These are phyloP conservation scores for Paramyrothecium sp. DNA, from an alignment of 2,329 filamentous ascomycete species.

Conservation along the genomic window DNA sequence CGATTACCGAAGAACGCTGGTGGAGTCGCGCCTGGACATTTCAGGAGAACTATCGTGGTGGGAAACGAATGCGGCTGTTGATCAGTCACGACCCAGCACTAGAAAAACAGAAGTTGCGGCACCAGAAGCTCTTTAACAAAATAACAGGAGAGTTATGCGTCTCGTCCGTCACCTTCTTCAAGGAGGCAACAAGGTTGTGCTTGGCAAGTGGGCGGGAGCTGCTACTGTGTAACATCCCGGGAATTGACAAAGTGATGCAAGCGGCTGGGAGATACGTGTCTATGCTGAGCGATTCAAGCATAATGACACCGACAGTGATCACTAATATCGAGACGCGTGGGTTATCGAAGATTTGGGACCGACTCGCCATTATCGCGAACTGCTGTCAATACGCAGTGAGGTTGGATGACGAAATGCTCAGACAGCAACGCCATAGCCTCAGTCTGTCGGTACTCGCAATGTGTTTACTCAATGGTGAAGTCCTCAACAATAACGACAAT, in stretches of 20 bases:
- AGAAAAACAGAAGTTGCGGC: slow-evolving; percentile 16
- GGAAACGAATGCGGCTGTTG: slow-evolving; percentile 22
- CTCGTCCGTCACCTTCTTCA: slow-evolving; percentile 15
- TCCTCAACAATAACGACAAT: slow-evolving; percentile 29
- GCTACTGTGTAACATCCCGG: not conserved
- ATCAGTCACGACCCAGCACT: slow-evolving; percentile 18
- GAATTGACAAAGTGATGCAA: slow-evolving; percentile 8
- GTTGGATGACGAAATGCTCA: slow-evolving; percentile 16
- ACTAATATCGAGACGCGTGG: slow-evolving; percentile 19
- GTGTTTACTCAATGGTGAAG: slow-evolving; percentile 28
- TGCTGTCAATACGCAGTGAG: slow-evolving; percentile 27
- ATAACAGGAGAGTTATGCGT: slow-evolving; percentile 21
- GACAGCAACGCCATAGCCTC: slow-evolving; percentile 11
- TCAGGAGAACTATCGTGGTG: slow-evolving; percentile 30
- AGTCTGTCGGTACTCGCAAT: slow-evolving; percentile 24
- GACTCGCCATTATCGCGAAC: slow-evolving; percentile 27
- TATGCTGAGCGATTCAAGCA: slow-evolving; percentile 13
- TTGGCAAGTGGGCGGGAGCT: slow-evolving; percentile 5
- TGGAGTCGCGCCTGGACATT: slow-evolving; percentile 31
- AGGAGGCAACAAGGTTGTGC: slow-evolving; percentile 17
- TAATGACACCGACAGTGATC: slow-evolving; percentile 23
- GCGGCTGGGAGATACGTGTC: slow-evolving; percentile 24
- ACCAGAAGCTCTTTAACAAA: not conserved
- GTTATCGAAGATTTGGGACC: slow-evolving; percentile 20
- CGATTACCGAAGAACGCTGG: slow-evolving; percentile 24